Evolutionary conservation across 2,329 filamentous ascomycete species (phyloP), one percentile per base, ranked within the genome.

Genomic region (Epichloe uncinata): DNA sequence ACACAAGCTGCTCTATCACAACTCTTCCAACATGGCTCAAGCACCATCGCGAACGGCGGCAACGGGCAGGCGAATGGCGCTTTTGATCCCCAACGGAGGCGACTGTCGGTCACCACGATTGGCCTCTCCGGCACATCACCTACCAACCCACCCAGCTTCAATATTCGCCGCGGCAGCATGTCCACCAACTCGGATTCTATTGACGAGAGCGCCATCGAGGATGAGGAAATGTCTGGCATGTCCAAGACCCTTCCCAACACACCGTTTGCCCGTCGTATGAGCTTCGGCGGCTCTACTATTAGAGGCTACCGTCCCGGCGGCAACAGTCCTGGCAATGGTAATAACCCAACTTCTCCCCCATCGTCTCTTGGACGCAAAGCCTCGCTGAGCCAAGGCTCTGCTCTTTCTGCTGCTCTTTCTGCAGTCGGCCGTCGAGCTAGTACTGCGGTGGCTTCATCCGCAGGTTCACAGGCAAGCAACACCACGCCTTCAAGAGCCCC

Each of bases 241-340:
- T 63, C 71, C 38, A 77, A 74, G 60, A 78, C 77, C 57, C 74
- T 77, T 15, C 82, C 87, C 35, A 77, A 73, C 48, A 86, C 85
- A 12, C 87, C 89, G 35, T 91, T 90, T 63, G 79, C 79, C 52
- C 84, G 90, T 58, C 85, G 90, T 52, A 82, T 95, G 73, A 96
- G 90, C 69, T 94, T 95, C 61, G 90, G 91, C 53, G 84, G 85
- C 53, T 81, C 88, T 65, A 83, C 82, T 67, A 78, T 86, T 59
- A 83, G 82, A 58, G 71, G 71, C 54, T 69, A 63, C 54, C 67
- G 72, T 49, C 69, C 69, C 36, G 73, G 74, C 60, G 73, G 72
- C 60, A 53, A 47, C 35, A 84, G 81, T 63, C 74, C 81, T 63
- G 79, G 77, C 61, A 79, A 78, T 70, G 81, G 79, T 81, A 80